Evolutionary conservation across 1,139 yeast genomes (phyloP).

Genomic region (Saccharomycopsis hybrid): DNA sequence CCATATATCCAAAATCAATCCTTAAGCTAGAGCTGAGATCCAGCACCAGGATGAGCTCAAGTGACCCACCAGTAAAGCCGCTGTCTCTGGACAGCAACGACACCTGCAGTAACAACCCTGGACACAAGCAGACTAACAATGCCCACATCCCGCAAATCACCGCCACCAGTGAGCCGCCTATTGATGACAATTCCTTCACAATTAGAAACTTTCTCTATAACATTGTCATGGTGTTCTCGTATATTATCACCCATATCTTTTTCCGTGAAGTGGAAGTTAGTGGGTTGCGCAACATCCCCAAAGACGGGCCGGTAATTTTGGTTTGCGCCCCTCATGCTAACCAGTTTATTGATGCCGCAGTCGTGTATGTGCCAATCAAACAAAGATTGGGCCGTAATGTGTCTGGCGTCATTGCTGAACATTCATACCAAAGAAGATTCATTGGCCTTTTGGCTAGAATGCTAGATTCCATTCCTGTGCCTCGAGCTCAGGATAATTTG

Average conservation of each 20-base stretch:
- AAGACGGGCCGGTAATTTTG: slow-evolving; percentile 59
- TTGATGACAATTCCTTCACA: slow-evolving; percentile 6
- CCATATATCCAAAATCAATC: too few species aligned
- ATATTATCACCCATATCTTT: slow-evolving; percentile 37
- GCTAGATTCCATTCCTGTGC: slow-evolving; percentile 65
- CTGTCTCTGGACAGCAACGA: background rate
- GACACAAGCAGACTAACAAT: background rate
- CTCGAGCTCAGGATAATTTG: slow-evolving; percentile 64
- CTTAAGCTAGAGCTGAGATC: too few species aligned
- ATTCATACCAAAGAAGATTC: slow-evolving; percentile 44
- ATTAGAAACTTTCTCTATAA: slow-evolving; percentile 29
- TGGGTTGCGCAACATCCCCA: slow-evolving; percentile 63
- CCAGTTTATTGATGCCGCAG: slow-evolving; percentile 69
- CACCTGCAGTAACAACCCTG: background rate
- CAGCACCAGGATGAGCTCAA: too few species aligned
- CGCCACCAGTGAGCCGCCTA: background rate
- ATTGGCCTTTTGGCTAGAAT: slow-evolving; percentile 53
- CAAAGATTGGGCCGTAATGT: slow-evolving; percentile 36
- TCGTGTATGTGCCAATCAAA: slow-evolving; percentile 49
- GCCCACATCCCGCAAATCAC: slow-evolving; percentile 24
- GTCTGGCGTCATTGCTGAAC: slow-evolving; percentile 57
- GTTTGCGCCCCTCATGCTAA: slow-evolving; percentile 83
- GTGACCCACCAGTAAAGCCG: too few species aligned
- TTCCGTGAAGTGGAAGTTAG: slow-evolving; percentile 65
- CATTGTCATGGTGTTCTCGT: slow-evolving; percentile 31